Evolutionary conservation across 805 yeast species (phyloP), one percentile per base, ranked within the genome.

Genomic region (Yarrowia sp.): DNA sequence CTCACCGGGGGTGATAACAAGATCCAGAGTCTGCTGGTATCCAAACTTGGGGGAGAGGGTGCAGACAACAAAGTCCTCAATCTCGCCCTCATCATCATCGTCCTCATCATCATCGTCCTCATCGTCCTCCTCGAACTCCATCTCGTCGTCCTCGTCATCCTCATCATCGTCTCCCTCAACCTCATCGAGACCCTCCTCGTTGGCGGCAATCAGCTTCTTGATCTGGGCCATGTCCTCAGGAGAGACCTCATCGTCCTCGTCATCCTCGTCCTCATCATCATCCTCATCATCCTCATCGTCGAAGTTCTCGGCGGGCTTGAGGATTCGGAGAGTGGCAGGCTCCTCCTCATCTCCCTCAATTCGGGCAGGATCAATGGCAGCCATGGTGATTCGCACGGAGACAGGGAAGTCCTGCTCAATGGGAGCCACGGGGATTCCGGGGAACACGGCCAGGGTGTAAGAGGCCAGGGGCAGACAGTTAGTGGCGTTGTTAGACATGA

Each of bases 1-100:
- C 80, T 95, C 99, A 73, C 87, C 93, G 73, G 98, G 96, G 64
- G 88, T 83, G 73, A 95, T 88, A 73, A 96, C 90, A 69, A 95
- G 79, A 74, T 95, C 98, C 65, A 95, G 76, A 65, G 96, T 81
- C 82, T 93, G 98, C 82, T 95, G 99, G 78, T 70, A 75, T 44
- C 86, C 90, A 64, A 82, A 74, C 73, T 86, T 82, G 77, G 99
- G 98, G 64, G 96, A 86, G 69, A 95, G 83, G 64, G 99, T 95
- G 80, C 96, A 89, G 67, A 95, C 80, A 67, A 92, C 88, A 72
- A 81, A 88, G 78, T 90, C 96, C 76, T 89, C 90, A 73, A 89
- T 85, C 62, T 87, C 96, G 52, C 87, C 92, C 16, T 83, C 86
- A 21, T 82, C 87, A 28, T 43, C 46, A 43, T 81, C 86, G 40